Evolutionary conservation across 2,329 filamentous ascomycete genomes (phyloP), one percentile per base, ranked within the genome.

Genomic region (Graphilbum fragrans): DNA sequence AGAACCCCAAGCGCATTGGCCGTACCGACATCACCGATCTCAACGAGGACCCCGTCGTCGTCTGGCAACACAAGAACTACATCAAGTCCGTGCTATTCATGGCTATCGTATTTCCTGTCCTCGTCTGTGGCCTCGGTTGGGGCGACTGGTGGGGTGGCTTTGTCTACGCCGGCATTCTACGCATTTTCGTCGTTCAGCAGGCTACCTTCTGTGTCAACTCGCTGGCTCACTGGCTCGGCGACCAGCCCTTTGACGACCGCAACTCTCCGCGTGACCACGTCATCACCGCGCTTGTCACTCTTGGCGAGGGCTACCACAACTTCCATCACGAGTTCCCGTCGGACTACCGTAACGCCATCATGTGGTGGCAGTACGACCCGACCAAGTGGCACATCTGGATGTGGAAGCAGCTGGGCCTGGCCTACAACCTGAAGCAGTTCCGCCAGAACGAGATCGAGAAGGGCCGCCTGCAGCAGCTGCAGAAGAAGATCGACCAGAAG

Each of bases 301-400:
- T 93, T 19, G 86, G 86, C 38, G 86, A 62, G 65, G 86, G 86
- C 23, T 93, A 93, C 68, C 86, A 93, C 74, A 93, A 93, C 73
- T 93, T 93, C 74, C 86, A 93, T 66, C 86, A 93, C 72, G 86
- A 93, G 62, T 93, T 93, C 66, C 86, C 86, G 41, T 90, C 84
- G 11, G 86, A 93, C 62, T 93, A 92, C 76, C 84, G 86, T 59
- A 93, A 93, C 59, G 86, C 85, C 47, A 90, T 92, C 52, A 72
- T 86, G 63, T 93, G 86, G 85, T 82, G 79, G 66, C 86, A 93
- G 66, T 93, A 93, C 56, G 86, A 93, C 60, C 86, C 86, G 37
- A 93, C 86, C 60, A 93, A 93, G 69, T 92, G 86, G 85, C 73
- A 67, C 58, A 93, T 93, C 68, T 86, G 79, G 79, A 54, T 69